Evolutionary conservation across 2,329 filamentous ascomycete genomes (phyloP).

Genomic region (Hypoxylon sp.): DNA sequence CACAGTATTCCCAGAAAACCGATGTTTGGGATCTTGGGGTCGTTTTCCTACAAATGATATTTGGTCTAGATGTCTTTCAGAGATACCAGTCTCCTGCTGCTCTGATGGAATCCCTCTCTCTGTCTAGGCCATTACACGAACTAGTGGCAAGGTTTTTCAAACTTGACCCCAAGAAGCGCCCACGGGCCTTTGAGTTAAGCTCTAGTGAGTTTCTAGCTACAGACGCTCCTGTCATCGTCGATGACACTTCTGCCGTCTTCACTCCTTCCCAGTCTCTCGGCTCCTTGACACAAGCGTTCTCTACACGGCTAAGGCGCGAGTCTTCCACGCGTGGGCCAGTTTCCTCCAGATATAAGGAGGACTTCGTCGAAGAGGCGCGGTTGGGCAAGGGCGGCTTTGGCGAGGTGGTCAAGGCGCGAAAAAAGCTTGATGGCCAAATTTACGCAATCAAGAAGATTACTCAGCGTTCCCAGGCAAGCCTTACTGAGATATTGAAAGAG

Average conservation of each 20-base stretch:
- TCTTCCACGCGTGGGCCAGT: conserved; percentile 69
- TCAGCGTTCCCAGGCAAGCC: conserved; percentile 81
- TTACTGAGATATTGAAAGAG: conserved; percentile 87
- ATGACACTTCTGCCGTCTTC: conserved; percentile 60
- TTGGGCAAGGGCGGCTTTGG: conserved; percentile 96
- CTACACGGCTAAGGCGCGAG: conserved; percentile 69
- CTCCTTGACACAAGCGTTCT: conserved; percentile 61
- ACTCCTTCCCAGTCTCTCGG: conserved; percentile 61
- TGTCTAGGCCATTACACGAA: conserved; percentile 84
- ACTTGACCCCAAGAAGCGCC: conserved; percentile 84
- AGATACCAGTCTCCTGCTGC: conserved; percentile 85
- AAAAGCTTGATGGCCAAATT: conserved; percentile 92
- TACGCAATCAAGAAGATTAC: conserved; percentile 98
- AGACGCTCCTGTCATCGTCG: conserved; percentile 71
- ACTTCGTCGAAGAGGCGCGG: conserved; percentile 91
- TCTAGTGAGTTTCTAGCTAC: conserved; percentile 77
- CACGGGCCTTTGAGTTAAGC: conserved; percentile 81
- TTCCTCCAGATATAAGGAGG: conserved; percentile 84
- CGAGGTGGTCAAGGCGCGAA: conserved; percentile 94
- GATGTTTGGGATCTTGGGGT: conserved; percentile 97
- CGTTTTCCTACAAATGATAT: conserved; percentile 93
- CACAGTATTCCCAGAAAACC: conserved; percentile 80
- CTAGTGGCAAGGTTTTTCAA: conserved; percentile 89
- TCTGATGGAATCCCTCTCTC: conserved; percentile 77
- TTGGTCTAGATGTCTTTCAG: conserved; percentile 82